Base-by-base conservation (phyloP, 2,329 filamentous ascomycete species). In the Aspergillus thermomutatus region DNA sequence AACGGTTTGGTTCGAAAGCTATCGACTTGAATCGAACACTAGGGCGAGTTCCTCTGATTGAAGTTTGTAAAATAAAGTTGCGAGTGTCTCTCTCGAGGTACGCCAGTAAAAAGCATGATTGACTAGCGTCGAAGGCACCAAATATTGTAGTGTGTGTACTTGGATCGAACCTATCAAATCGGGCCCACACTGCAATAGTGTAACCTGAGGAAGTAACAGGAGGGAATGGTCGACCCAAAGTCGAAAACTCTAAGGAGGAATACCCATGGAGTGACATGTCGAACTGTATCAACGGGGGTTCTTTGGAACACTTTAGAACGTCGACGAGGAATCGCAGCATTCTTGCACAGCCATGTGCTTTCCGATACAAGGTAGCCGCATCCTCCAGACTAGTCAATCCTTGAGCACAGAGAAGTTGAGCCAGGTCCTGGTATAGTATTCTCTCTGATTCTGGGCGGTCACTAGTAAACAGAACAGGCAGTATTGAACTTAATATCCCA, bases 51-150 rank as follows among this genome's bases (percentile, higher is more conserved):
- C 92, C 92, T 52, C 87, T 90, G 59, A 97, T 89, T 19, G 94
- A 97, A 7, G 95, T 97, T 75, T 99, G 94, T 5, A 99, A 79
- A 64, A 99, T 99, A 64, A 99, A 89, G 74, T 96, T 94, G 59
- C 85, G 90, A 1, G 91, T 96, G 71, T 97, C 92, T 69, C 89
- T 92, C 72, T 99, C 95, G 41, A 99, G 81, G 69, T 99, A 99
- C 58, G 92, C 87, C 64, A 99, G 85, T 37, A 99, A 78, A 68
- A 99, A 99, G 73, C 94, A 99, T 4, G 90, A 91, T 72, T 97
- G 93, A 4, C 86, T 91, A 3, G 88, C 82, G 75, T 99, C 94
- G 73, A 95, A 97, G 8, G 94, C 91, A 26, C 94, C 94, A 72
- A 99, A 99, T 14, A 99, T 83, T 0, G 94, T 99, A 0, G 94